Percentiles rank a stretch among this genome's conserved stretches.
phyloP scores from a whole-genome alignment of 768 basidiomycete species.

The Clavulina sp. region DNA sequence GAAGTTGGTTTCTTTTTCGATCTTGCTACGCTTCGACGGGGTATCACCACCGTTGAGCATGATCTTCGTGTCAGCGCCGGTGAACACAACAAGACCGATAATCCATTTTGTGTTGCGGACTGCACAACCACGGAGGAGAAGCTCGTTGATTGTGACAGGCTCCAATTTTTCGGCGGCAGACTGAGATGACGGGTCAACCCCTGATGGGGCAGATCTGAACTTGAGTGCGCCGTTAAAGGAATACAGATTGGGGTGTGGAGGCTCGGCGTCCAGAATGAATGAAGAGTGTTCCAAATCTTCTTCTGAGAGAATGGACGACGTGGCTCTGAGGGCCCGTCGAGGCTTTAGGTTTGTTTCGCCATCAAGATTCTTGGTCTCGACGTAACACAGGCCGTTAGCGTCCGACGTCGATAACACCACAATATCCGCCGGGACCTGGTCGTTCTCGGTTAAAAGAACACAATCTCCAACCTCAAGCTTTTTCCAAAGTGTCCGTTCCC shows the following conservation, averaged over 20 bases:
- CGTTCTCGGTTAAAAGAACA: conserved; percentile 78
- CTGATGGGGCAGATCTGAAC: conserved; percentile 22
- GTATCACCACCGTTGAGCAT: conserved; percentile 86
- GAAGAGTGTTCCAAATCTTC: conserved; percentile 78
- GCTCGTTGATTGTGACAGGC: conserved; percentile 75
- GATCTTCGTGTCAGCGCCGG: conserved; percentile 78
- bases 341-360: conserved; percentile 96
- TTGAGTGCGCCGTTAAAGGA: conserved; percentile 72
- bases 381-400: conserved; percentile 77
- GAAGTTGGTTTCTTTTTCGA: conserved; percentile 96
- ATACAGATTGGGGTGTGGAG: conserved; percentile 87
- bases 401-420: conserved; percentile 85
- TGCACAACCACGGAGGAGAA: conserved; percentile 79
- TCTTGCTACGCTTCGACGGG: conserved; percentile 92
- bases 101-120: conserved; percentile 85
- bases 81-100: conserved; percentile 86
- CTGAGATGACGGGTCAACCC: conserved; percentile 12
- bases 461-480: conserved; percentile 97
- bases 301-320: conserved; percentile 57
- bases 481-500: conserved; percentile 97
- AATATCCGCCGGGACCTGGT: conserved; percentile 93
- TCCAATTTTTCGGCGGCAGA: conserved; percentile 41
- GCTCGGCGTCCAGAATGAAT: conserved; percentile 84
- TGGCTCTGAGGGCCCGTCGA: conserved; percentile 57
- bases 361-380: conserved; percentile 96